These are phyloP conservation scores for Dictyostelium capitatum DNA, from an alignment of 78 protist genomes.

Conservation along the genomic window DNA sequence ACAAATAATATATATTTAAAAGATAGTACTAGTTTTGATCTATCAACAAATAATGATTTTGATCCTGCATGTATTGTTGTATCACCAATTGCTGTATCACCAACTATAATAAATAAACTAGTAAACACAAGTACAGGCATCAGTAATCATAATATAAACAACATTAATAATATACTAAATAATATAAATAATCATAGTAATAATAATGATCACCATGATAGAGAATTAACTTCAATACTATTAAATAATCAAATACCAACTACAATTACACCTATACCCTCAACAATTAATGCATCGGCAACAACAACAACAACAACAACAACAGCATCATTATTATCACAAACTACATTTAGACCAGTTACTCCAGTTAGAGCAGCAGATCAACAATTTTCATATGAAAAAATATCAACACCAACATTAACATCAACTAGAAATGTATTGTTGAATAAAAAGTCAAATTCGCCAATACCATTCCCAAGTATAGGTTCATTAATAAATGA, in stretches of 20 bases:
- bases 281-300: conserved; percentile 5
- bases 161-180: neutral
- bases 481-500: neutral
- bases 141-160: neutral
- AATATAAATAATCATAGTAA: neutral
- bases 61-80: neutral
- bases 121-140: neutral
- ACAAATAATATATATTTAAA: neutral
- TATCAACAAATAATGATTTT: neutral
- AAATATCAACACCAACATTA: conserved; percentile 8
- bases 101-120: neutral
- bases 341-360: neutral
- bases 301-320: conserved; percentile 27
- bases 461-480: conserved; percentile 15
- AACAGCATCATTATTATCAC: neutral
- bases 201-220: neutral
- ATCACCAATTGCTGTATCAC: conserved; percentile 4
- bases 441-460: neutral
- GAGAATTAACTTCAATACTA: neutral
- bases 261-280: conserved; percentile 5
- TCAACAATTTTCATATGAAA: conserved; percentile 8
- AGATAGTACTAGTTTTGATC: neutral
- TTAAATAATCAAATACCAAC: neutral
- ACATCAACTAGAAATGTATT: neutral
- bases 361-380: neutral